phyloP scores from a whole-genome alignment of 768 basidiomycete genomes.

The Naematelia aurantialba region DNA sequence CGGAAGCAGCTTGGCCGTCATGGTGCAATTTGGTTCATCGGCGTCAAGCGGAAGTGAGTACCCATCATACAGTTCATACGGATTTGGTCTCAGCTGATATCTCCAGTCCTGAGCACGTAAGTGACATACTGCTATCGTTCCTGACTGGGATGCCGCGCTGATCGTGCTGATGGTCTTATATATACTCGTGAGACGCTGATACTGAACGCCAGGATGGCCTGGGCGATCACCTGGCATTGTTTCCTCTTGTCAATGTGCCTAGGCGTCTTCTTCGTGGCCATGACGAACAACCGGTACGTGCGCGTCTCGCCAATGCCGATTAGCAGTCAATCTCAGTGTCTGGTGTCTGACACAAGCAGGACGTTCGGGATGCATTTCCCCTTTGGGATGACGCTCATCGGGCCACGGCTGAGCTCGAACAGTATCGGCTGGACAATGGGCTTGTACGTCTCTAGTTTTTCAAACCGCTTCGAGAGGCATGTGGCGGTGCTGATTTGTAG shows the following conservation, averaged over 20 bases:
- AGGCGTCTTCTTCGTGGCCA: slow-evolving; percentile 25
- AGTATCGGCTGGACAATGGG: slow-evolving; percentile 33
- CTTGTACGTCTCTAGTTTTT: slow-evolving; percentile 26
- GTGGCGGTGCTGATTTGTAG: slow-evolving; percentile 3
- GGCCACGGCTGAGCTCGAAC: slow-evolving; percentile 32
- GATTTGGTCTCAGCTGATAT: neutral
- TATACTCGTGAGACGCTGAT: neutral
- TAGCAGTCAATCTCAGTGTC: slow-evolving; percentile 3
- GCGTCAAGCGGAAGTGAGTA: slow-evolving; percentile 18
- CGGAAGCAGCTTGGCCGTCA: slow-evolving; percentile 6
- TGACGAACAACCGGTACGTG: slow-evolving; percentile 33
- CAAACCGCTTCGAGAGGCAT: neutral
- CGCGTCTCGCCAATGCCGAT: neutral
- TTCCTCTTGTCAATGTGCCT: slow-evolving; percentile 32
- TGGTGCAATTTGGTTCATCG: slow-evolving; percentile 2
- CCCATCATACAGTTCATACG: neutral
- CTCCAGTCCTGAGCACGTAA: slow-evolving; percentile 11
- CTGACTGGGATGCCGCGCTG: too few relatives aligned
- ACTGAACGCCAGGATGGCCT: slow-evolving; percentile 18
- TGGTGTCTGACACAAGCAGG: slow-evolving; percentile 17
- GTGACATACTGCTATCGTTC: too few relatives aligned
- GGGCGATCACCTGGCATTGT: slow-evolving; percentile 26
- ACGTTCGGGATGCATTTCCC: slow-evolving; percentile 34
- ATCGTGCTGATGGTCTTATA: too few relatives aligned
- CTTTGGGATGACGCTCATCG: slow-evolving; percentile 34